Evolutionary conservation across 2,329 filamentous ascomycete genomes (phyloP), one percentile per base, ranked within the genome.

Genomic region (Plenodomus lindquistii): DNA sequence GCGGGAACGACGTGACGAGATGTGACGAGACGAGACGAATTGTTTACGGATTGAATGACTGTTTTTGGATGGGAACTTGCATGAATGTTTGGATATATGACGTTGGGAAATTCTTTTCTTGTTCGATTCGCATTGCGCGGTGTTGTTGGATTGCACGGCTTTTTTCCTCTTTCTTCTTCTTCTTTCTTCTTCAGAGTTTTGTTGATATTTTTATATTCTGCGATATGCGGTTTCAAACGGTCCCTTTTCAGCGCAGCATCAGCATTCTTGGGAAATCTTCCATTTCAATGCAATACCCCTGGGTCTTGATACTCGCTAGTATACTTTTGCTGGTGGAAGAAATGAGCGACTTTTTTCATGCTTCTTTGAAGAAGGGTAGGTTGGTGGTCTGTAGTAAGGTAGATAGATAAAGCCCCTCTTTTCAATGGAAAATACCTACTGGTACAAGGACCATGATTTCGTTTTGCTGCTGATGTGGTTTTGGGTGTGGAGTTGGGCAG

Each of bases 121-220:
- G 4, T 8, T 31, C 20, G 36, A 39, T 17, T 22, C 24, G 53
- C 52, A 54, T 54, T 42, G 54, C 52, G 44, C 36, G 48, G 50
- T 42, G 50, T 54, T 52, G 43, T 21, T 42, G 37, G 17, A 19
- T 49, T 29, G 22, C 8, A 36, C 15, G 17, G 22, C 24, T 42
- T 15, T 11, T 31, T 18, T n/a, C 21, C 7, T 20, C 20, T 42
- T 31, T 9, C 24, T 35, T 42, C 21, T 31, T 38, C 40, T 37
- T n/a, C 24, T 16, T 34, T 17, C 38, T 31, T 11, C 22, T 42
- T 16, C n/a, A 18, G 7, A 17, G n/a, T 10, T 19, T 7, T 21
- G 31, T 31, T 34, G 38, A 19, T 34, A 9, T 15, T 24, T 24
- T 15, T 16, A 16, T 11, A 4, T 29, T 21, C n/a, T 35, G 37